phyloP scores from a whole-genome alignment of 805 yeast species.

The Wickerhamiella australiensis region DNA sequence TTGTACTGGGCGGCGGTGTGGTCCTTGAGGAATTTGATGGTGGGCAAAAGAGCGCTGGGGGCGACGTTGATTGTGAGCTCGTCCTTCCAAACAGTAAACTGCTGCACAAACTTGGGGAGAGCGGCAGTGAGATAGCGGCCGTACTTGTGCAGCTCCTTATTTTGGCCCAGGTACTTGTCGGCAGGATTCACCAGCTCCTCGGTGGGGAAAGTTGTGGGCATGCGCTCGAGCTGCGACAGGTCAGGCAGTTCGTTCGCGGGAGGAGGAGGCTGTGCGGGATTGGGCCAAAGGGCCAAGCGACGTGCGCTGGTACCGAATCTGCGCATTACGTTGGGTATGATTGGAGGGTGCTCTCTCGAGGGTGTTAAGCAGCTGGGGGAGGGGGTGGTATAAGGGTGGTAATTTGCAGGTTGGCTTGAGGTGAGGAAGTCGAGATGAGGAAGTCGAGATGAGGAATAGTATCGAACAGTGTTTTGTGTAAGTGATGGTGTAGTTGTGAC shows the following conservation, averaged over 20 bases:
- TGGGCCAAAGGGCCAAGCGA: conserved; percentile 5
- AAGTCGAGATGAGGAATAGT: too few relatives aligned
- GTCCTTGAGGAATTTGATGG: conserved; percentile 53
- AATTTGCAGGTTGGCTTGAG: too few relatives aligned
- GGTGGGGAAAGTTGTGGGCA: conserved; percentile 8
- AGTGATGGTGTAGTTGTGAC: too few relatives aligned
- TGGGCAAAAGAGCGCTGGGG: conserved; percentile 65
- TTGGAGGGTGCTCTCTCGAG: background rate
- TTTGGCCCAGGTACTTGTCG: conserved; percentile 53
- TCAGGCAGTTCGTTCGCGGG: background rate
- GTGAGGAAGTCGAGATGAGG: too few relatives aligned
- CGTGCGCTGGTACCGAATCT: conserved; percentile 11
- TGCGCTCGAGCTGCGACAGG: conserved; percentile 7
- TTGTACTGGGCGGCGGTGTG: conserved; percentile 76
- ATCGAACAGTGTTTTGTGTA: too few relatives aligned
- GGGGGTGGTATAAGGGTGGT: background rate
- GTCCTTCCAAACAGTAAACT: conserved; percentile 83
- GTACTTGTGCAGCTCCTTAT: conserved; percentile 65
- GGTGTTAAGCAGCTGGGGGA: background rate
- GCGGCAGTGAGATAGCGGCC: conserved; percentile 68
- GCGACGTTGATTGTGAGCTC: conserved; percentile 66
- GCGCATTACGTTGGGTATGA: conserved; percentile 10
- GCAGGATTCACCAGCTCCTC: conserved; percentile 59
- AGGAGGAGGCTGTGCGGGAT: conserved; percentile 10
- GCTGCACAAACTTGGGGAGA: conserved; percentile 71